These are phyloP conservation scores for Periconia macrospinosa DNA, from an alignment of 2,329 filamentous ascomycete species.

Conservation along the genomic window DNA sequence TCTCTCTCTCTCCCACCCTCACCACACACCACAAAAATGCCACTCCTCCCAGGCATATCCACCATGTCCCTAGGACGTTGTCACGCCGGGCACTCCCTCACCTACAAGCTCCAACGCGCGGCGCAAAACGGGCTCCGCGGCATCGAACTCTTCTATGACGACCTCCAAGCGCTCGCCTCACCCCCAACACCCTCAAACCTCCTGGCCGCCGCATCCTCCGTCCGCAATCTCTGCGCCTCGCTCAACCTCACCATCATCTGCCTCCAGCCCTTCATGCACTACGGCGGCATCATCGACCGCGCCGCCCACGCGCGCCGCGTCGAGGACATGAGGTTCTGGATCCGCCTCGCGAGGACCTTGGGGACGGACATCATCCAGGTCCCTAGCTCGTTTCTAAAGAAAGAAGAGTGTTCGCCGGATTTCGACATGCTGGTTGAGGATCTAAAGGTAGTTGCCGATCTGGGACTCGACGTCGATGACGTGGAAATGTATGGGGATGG, in stretches of 20 bases:
- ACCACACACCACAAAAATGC: constrained; percentile 37
- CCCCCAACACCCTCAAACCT: constrained; percentile 51
- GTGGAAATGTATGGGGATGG: background rate
- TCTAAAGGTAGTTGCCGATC: constrained; percentile 65
- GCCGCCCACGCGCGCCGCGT: constrained; percentile 59
- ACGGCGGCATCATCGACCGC: constrained; percentile 71
- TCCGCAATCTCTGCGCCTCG: constrained; percentile 60
- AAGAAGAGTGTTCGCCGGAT: constrained; percentile 55
- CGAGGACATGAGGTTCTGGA: constrained; percentile 69
- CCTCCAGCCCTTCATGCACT: constrained; percentile 77
- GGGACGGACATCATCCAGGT: constrained; percentile 74
- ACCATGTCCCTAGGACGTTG: constrained; percentile 77
- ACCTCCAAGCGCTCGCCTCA: constrained; percentile 65
- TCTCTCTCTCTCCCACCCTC: background rate
- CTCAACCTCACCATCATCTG: constrained; percentile 63
- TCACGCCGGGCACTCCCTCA: constrained; percentile 66
- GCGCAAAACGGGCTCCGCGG: constrained; percentile 66
- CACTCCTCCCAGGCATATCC: constrained; percentile 67
- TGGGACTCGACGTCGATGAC: constrained; percentile 53
- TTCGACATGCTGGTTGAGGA: constrained; percentile 63
- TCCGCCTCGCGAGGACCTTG: constrained; percentile 64
- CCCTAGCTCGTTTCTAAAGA: constrained; percentile 69
- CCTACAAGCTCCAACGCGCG: constrained; percentile 70
- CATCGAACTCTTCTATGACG: constrained; percentile 78
- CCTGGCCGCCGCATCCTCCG: constrained; percentile 60